Base-by-base conservation (phyloP, 129 eudicot species). In the Tagetes erecta region DNA sequence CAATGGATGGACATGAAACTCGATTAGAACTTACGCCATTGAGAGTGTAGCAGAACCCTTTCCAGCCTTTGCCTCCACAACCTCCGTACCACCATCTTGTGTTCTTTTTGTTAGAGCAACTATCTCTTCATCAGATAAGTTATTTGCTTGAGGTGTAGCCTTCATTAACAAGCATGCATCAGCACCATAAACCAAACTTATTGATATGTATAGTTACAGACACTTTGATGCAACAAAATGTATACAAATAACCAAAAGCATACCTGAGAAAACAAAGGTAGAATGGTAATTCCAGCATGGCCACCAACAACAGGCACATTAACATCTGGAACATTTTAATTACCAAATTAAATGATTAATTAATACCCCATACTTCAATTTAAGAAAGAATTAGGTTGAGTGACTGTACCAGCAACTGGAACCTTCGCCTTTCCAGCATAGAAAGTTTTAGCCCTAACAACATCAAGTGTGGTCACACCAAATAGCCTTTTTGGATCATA, bases 391-490 rank as follows among this genome's bases (percentile, higher is more conserved):
- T 6, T 64, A 68, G 34, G 51, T 80, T 60, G 8, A 67, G 4
- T 36, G 36, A 39, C 57, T 70, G 72, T 80, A 91, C 97, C 97
- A 30, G 95, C 92, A 62, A 87, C 94, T 50, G 87, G 82, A 42
- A 78, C 92, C 41, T 89, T 84, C 8, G 96, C 87, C 80, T 88
- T 95, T 78, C 88, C 94, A 80, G 97, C 97, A 64, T 95, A 91
- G 73, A 95, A 95, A 38, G 96, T 91, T 76, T 85, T 88, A n/a
- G 96, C 97, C 82, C 96, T 91, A 47, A 94, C 94, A 65, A 88
- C 96, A 87, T 95, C 99, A 78, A 91, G 89, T 7, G 96, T 95
- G 73, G 99, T 95, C 64, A 91, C 99, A 79, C 97, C 99, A 70
- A 95, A 91, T 76, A 95, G 81, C 81, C 64, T 91, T 75, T 78